These are phyloP conservation scores for Albifimbria verrucaria DNA, from an alignment of 2,329 filamentous ascomycete genomes.

Conservation along the genomic window DNA sequence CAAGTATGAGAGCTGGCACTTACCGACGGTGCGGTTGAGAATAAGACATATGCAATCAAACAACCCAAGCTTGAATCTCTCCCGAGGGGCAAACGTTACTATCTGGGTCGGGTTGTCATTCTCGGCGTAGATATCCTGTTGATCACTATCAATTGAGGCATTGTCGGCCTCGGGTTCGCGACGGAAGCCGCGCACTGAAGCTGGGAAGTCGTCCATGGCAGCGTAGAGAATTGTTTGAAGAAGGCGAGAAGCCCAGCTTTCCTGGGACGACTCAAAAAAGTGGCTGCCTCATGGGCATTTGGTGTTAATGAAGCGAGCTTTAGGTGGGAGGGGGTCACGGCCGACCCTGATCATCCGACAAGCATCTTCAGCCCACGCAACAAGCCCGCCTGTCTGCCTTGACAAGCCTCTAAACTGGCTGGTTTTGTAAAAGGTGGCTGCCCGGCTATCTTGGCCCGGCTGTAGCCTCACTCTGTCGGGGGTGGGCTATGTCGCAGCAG, in stretches of 20 bases:
- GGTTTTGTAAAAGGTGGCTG: background rate
- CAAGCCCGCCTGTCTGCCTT: background rate
- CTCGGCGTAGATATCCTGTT: slow-evolving; percentile 8
- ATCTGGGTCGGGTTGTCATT: slow-evolving; percentile 22
- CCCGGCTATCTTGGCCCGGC: background rate
- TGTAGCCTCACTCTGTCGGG: background rate
- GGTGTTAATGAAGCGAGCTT: slow-evolving; percentile 19
- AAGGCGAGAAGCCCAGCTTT: slow-evolving; percentile 3
- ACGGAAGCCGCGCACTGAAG: slow-evolving; percentile 10
- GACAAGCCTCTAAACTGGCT: background rate
- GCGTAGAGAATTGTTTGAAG: background rate
- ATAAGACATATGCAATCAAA: slow-evolving; percentile 33
- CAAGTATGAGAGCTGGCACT: slow-evolving; percentile 8
- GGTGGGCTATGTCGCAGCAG: background rate
- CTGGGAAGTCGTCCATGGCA: slow-evolving; percentile 24
- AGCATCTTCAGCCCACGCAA: background rate
- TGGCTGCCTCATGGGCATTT: slow-evolving; percentile 10
- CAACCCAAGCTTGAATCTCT: slow-evolving; percentile 31
- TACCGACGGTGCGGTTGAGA: slow-evolving; percentile 35
- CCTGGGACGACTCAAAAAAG: background rate
- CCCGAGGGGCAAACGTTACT: slow-evolving; percentile 28
- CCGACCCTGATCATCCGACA: background rate
- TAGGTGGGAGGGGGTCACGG: background rate
- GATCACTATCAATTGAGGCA: slow-evolving; percentile 16
- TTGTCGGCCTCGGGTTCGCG: slow-evolving; percentile 4